Evolutionary conservation across 306 rosid genomes (phyloP), one percentile per base, ranked within the genome.

Genomic region (Dalbergia oliveri): DNA sequence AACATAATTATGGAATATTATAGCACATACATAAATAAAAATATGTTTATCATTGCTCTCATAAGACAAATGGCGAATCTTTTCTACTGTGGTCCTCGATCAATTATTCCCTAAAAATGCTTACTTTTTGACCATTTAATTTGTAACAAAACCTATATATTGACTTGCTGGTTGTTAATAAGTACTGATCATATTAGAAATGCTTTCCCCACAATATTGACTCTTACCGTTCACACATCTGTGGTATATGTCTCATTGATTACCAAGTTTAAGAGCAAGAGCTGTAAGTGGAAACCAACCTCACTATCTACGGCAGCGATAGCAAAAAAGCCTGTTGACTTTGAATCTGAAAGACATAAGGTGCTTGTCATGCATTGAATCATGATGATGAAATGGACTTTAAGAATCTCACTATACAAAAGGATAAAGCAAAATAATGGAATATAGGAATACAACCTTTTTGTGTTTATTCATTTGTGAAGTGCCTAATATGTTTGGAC

Each of bases 191-290:
- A 75, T 60, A 61, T 60, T 26, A 31, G 43, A 75, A 31, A 61
- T 75, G 60, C 31, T 26, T 74, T 61, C 79, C 18, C 16, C 69
- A 26, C 45, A 59, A 14, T 59, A 11, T 61, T 61, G 69, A 75
- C 69, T 74, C 68, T 59, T 5, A 11, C 5, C n/a, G 9, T 58
- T 73, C 23, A 60, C 13, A 13, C 45, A 44, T 8, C 4, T 21
- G 44, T 15, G 34, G 23, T 43, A 23, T 43, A 44, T 26, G 31
- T 26, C 31, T 43, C 45, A 26, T 44, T 58, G 68, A 59, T 39
- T 19, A 73, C 43, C 11, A 39, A 6, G 12, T 47, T 59, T 43
- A 58, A 62, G 43, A 58, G 54, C 77, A 54, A 44, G 21, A 33
- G 1, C 33, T 14, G 18, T 15, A 58, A 39, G 51, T 54, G 77